Evolutionary conservation across 164 flowering plant species (phyloP), one percentile per base, ranked within the genome.

Genomic region (Umbilicus rupestris): DNA sequence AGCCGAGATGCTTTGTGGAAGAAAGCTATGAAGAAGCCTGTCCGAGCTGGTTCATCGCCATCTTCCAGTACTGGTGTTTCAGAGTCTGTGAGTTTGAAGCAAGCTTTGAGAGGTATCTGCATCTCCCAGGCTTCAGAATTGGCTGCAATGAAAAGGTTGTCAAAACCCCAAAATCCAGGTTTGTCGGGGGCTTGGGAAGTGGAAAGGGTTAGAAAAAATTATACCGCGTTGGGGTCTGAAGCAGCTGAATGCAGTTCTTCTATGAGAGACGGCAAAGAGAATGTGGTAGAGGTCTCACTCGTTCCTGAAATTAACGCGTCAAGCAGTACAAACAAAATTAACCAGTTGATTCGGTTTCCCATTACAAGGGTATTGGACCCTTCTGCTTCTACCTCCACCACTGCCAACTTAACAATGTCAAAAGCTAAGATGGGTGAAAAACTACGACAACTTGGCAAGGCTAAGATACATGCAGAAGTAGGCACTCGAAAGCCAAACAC

Each of bases 41-140:
- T 93, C 17, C 77, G 83, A 74, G 82, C 70, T 35, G 76, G 84
- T 28, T 73, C 79, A 28, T 72, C 87, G 66, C 84, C 76, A 26
- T 68, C 78, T 28, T 75, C 86, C 1, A 87, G 90, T 19, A 83
- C 86, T 70, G 96, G 96, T 35, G 80, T 90, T 50, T 83, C 97
- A 9, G 92, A 85, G 65, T 67, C 88, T 63, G 84, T 79, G 57
- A 82, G 83, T 58, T 74, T 90, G 78, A 93, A 93, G 79, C 98
- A 93, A 77, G 97, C 97, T 14, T 66, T 93, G 24, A 81, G 97
- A 73, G 97, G 97, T 44, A 68, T 88, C 71, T 86, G 88, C 83
- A 84, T 93, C 44, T 86, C 97, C 60, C 98, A 90, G 76, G 97
- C 97, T 45, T 84, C 97, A 11, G 97, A 93, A 60, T 82, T 90